Base-by-base conservation (phyloP, 2,329 filamentous ascomycete species). In the Ophiostoma montium region DNA sequence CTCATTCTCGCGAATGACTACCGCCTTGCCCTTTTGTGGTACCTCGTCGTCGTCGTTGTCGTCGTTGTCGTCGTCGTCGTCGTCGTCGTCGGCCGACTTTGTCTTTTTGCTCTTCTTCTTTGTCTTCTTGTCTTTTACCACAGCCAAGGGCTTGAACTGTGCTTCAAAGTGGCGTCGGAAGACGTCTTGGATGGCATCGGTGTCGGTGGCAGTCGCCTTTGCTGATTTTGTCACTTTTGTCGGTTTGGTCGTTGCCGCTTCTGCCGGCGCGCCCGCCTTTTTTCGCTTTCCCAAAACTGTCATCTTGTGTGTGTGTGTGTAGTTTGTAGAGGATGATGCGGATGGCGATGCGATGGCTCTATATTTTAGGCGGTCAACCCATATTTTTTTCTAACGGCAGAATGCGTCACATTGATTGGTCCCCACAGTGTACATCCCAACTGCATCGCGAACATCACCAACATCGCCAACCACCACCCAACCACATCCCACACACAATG, bases 111-210 rank as follows among this genome's bases (percentile, higher is more conserved):
- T 33, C 42, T 35, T 47, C 33, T 47, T 49, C 15, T 39, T 12
- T 33, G 48, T 47, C 11, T 27, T 32, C 16, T 18, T 12, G 15
- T n/a, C n/a, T n/a, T n/a, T n/a, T n/a, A 15, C 54, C 52, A 21
- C 55, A 50, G 70, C 70, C 35, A 95, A 64, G 9, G 90, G 87
- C 61, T 80, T 77, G 68, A 95, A 96, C 61, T 84, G 81, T 27
- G 86, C 78, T 66, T 95, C 92, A 61, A 96, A 96, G 61, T 90
- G 84, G 57, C 78, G 78, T 51, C 81, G 80, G 59, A 98, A 86
- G 51, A 89, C 75, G 50, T 82, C 86, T 57, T 86, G 79, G 12
- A 84, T 72, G 51, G 80, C 74, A 55, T 76, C 69, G 23, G 45
- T 16, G 23, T 35, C 30, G 12, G 38, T 39, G 35, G 57, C 32